Percentiles rank a stretch among this genome's conserved stretches.
phyloP scores from a whole-genome alignment of 2,329 filamentous ascomycete species.

The Biscogniauxia sp. region DNA sequence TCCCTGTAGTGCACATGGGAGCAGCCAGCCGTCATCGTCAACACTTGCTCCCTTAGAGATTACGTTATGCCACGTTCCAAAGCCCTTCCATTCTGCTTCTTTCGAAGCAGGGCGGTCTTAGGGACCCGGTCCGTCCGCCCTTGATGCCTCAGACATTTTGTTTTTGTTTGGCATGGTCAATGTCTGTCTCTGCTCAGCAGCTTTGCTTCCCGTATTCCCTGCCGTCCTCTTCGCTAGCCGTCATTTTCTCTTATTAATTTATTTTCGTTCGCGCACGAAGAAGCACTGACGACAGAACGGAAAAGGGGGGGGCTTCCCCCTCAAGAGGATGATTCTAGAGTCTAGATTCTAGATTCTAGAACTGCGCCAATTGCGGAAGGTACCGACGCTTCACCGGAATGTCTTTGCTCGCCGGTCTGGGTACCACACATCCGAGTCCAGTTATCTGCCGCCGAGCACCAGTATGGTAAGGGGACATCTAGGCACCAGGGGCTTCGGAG shows the following conservation, averaged over 20 bases:
- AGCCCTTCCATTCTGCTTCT: constrained; percentile 16
- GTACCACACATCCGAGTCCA: constrained; percentile 19
- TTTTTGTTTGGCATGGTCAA: neutral
- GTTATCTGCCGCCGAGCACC: constrained; percentile 12
- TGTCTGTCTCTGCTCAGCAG: constrained; percentile 6
- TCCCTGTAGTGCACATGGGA: constrained; percentile 7
- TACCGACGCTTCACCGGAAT: constrained; percentile 21
- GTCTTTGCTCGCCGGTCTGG: constrained; percentile 17
- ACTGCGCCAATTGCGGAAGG: constrained; percentile 27
- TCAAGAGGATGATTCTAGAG: constrained; percentile 11
- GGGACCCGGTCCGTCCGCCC: too few species aligned
- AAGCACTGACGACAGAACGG: constrained; percentile 1
- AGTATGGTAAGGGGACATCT: constrained; percentile 20
- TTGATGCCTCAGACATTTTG: neutral
- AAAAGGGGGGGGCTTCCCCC: neutral
- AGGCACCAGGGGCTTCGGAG: constrained; percentile 20
- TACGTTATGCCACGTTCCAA: constrained; percentile 29
- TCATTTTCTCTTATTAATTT: neutral
- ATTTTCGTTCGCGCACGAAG: neutral
- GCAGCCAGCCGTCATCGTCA: constrained; percentile 18
- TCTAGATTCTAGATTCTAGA: too few species aligned
- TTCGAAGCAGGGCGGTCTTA: constrained; percentile 11
- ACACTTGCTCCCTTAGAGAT: constrained; percentile 23
- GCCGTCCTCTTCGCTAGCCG: neutral
- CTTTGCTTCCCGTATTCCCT: neutral